These are phyloP conservation scores for Phaffomyces thermotolerans DNA, from an alignment of 805 yeast genomes.

Conservation along the genomic window DNA sequence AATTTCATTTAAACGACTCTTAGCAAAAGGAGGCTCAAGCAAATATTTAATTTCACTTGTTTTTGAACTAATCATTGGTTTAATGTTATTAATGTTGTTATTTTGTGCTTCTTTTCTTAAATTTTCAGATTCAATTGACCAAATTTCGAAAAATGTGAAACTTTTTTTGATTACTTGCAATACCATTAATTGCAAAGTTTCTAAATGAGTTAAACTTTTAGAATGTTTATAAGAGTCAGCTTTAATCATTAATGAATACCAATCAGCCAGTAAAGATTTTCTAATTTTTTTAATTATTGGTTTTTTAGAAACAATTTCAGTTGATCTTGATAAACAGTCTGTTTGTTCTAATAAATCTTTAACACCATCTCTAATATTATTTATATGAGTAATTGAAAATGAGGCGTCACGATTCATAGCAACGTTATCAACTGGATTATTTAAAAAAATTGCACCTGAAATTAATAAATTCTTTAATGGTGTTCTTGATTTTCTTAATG, in stretches of 20 bases:
- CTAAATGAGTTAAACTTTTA: slow-evolving; percentile 47
- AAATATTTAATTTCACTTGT: slow-evolving; percentile 34
- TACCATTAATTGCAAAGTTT: slow-evolving; percentile 53
- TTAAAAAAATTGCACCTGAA: slow-evolving; percentile 58
- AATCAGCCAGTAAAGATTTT: slow-evolving; percentile 65
- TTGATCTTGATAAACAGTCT: slow-evolving; percentile 68
- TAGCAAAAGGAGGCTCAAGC: slow-evolving; percentile 50
- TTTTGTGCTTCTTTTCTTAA: slow-evolving; percentile 21
- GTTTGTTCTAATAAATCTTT: slow-evolving; percentile 55
- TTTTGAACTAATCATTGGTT: slow-evolving; percentile 4
- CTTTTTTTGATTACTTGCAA: slow-evolving; percentile 64
- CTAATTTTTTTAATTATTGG: slow-evolving; percentile 57
- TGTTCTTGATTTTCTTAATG: slow-evolving; percentile 26
- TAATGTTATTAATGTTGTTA: background rate
- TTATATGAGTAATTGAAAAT: slow-evolving; percentile 31
- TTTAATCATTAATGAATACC: slow-evolving; percentile 72
- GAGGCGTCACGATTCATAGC: slow-evolving; percentile 24
- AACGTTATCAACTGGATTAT: slow-evolving; percentile 50
- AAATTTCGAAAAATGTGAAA: slow-evolving; percentile 55
- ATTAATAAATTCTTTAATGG: slow-evolving; percentile 51
- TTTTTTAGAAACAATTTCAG: slow-evolving; percentile 56
- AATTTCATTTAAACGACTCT: slow-evolving; percentile 56
- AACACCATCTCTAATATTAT: slow-evolving; percentile 69
- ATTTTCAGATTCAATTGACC: slow-evolving; percentile 58
- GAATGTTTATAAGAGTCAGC: slow-evolving; percentile 72